Conservation (phyloP, 257 asterid genomes). For the Solanum etuberosum region DNA sequence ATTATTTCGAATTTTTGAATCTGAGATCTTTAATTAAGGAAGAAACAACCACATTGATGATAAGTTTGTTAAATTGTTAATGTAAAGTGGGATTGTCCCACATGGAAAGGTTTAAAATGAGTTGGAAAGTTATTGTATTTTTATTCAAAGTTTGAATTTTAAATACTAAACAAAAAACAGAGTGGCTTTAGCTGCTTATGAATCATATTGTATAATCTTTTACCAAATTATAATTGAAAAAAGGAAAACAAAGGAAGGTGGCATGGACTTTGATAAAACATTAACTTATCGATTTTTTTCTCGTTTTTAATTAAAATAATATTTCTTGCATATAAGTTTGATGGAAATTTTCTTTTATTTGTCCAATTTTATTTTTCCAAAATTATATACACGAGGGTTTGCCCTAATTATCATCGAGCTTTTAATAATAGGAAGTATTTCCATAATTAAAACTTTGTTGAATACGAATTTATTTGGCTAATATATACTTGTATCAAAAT, state of each 20-base stretch:
- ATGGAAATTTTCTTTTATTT: neutral
- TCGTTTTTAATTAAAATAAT: neutral
- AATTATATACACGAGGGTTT: neutral
- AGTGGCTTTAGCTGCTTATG: neutral
- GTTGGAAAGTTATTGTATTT: neutral
- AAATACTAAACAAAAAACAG: neutral
- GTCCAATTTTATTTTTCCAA: neutral
- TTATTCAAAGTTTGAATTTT: neutral
- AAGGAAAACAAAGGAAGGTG: neutral
- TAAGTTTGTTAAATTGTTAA: neutral
- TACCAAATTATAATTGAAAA: neutral
- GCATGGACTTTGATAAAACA: neutral
- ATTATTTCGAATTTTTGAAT: rapidly evolving
- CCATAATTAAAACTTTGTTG: neutral
- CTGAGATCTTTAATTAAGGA: rapidly evolving
- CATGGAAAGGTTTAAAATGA: neutral
- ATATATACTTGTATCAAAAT: neutral
- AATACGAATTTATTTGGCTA: neutral
- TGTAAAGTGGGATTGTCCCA: neutral
- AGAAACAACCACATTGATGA: rapidly evolving
- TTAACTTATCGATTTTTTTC: neutral
- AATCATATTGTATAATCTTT: neutral
- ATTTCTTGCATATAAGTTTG: neutral
- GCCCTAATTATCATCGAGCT: neutral
- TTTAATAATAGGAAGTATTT: neutral